Evolutionary conservation across 345 rosid species (phyloP), one percentile per base, ranked within the genome.

Genomic region (Citrus medica): DNA sequence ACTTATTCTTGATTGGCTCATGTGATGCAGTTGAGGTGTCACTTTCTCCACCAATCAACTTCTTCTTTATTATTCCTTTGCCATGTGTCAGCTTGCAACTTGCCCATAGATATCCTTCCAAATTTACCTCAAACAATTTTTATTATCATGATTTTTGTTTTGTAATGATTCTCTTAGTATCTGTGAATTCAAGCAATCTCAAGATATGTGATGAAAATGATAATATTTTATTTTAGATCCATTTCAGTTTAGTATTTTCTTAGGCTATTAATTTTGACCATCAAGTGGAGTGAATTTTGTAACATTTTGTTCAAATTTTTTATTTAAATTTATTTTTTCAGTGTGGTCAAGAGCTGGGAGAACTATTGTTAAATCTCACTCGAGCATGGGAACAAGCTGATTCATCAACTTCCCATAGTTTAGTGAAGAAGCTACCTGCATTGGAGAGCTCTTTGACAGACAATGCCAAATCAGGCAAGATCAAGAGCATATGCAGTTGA

Each of bases 301-400:
- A 46, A 46, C 51, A 46, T 46, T 46, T 12, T 46, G 51, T 10
- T 4, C 58, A 53, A 17, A 4, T 16, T 53, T 53, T 53, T 53
- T 53, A 5, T 53, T 53, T 53, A 53, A 17, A 63, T 14, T 63
- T 71, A 40, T 32, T 74, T 76, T 76, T 83, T 77, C 83, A 95
- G 99, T 92, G 98, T 77, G 98, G 99, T 55, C 85, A 77, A 84
- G 97, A 89, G 84, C 86, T 95, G 55, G 99, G 99, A 64, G 88
- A 91, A 53, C 79, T 86, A 21, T 79, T 95, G 78, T 79, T 93
- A 76, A 90, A 91, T 82, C 87, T 93, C 72, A 85, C 97, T 32
- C 89, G 86, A 78, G 95, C 99, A 33, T 95, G 97, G 99, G 97
- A 93, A 79, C 78, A 6, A 32, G 93, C 89, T 27, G 99, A 95